Percentiles rank a stretch among this genome's conserved stretches.
Evolutionary conservation across 768 basidiomycete species (phyloP).

Genomic region (Termitomyces bulborhizus): DNA sequence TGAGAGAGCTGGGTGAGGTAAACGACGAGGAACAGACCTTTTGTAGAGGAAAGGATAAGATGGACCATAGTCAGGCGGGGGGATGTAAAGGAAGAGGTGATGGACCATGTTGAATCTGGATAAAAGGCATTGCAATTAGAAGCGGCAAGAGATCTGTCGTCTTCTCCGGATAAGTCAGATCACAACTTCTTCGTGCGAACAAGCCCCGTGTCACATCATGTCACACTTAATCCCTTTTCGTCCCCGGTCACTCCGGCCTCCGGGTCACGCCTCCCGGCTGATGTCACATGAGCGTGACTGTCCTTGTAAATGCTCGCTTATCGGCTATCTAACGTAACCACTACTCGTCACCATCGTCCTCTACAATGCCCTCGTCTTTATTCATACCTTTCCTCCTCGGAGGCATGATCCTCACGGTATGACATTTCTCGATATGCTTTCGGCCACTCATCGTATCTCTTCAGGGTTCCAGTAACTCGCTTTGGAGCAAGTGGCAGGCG

Average conservation of each 20-base stretch:
- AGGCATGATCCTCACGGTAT: slow-evolving; percentile 89
- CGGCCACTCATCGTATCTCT: slow-evolving; percentile 1
- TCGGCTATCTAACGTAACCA: too few relatives aligned
- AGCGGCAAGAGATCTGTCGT: slow-evolving; percentile 31
- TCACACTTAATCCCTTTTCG: not conserved
- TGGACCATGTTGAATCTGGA: slow-evolving; percentile 29
- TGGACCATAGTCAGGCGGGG: slow-evolving; percentile 51
- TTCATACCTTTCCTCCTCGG: slow-evolving; percentile 77
- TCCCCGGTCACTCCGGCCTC: slow-evolving; percentile 10
- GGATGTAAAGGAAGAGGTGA: slow-evolving; percentile 22
- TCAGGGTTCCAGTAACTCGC: slow-evolving; percentile 74
- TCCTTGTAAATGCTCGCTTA: not conserved
- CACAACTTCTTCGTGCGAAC: slow-evolving; percentile 23
- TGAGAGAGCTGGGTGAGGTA: slow-evolving; percentile 1
- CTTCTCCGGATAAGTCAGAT: slow-evolving; percentile 26
- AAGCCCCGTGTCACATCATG: slow-evolving; percentile 17
- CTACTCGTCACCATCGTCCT: not conserved
- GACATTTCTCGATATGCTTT: slow-evolving; percentile 10
- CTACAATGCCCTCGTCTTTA: slow-evolving; percentile 58
- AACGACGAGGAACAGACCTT: slow-evolving; percentile 28
- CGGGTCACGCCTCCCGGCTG: slow-evolving; percentile 12
- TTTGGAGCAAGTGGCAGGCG: slow-evolving; percentile 83
- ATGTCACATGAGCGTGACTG: slow-evolving; percentile 5
- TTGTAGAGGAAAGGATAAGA: slow-evolving; percentile 58
- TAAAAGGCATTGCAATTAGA: slow-evolving; percentile 33